Evolutionary conservation across 169 alveolate genomes (phyloP).

Genomic region (Eimeria falciformis): DNA sequence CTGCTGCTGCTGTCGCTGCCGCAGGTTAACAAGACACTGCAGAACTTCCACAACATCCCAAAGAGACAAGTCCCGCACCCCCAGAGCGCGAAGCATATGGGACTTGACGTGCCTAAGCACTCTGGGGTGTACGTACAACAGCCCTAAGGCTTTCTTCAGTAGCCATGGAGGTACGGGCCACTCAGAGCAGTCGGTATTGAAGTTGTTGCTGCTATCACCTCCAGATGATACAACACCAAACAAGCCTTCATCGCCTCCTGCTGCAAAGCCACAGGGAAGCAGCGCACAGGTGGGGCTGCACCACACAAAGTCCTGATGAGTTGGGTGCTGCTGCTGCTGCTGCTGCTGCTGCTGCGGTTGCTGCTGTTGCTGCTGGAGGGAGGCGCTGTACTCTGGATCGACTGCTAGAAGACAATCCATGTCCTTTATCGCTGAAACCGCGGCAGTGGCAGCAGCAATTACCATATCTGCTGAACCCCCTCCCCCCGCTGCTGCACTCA

Average conservation of each 20-base stretch:
- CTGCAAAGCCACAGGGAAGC: slow-evolving; percentile 28
- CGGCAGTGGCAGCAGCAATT: slow-evolving; percentile 38
- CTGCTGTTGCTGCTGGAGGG: slow-evolving; percentile 10
- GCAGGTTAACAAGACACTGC: slow-evolving; percentile 33
- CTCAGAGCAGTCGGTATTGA: neutral
- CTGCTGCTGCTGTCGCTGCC: slow-evolving; percentile 27
- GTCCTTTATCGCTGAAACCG: slow-evolving; percentile 2
- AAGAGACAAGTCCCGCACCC: slow-evolving; percentile 48
- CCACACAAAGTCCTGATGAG: slow-evolving; percentile 26
- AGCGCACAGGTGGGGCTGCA: slow-evolving; percentile 53
- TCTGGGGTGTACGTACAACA: slow-evolving; percentile 55
- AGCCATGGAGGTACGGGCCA: slow-evolving; percentile 63
- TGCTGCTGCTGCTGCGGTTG: slow-evolving; percentile 39
- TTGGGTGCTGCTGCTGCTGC: neutral
- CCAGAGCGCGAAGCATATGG: slow-evolving; percentile 15
- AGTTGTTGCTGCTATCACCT: slow-evolving; percentile 17
- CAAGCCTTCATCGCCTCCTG: neutral
- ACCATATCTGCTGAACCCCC: slow-evolving; percentile 33
- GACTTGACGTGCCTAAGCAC: slow-evolving; percentile 41
- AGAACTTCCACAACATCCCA: slow-evolving; percentile 73
- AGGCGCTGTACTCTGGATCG: neutral
- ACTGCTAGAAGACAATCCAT: slow-evolving; percentile 18
- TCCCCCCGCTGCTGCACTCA: neutral
- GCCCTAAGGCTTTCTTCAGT: slow-evolving; percentile 30
- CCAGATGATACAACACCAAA: neutral